Base-by-base conservation (phyloP, 768 basidiomycete species). In the Trametes punicea region DNA sequence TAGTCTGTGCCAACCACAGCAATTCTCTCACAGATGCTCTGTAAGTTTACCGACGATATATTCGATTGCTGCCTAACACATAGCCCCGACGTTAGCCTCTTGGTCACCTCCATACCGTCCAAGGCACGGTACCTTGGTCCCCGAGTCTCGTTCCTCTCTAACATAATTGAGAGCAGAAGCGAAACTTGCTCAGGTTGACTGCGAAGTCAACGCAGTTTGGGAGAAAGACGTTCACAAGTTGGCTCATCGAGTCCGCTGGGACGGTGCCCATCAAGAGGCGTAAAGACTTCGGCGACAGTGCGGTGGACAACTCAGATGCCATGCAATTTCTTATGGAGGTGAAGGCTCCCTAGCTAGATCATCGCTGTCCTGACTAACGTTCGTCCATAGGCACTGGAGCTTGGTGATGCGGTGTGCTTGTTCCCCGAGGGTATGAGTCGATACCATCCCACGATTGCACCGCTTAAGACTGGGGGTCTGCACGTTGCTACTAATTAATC, bases 191-290 rank as follows among this genome's bases (percentile, higher is more conserved):
- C 5, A 84, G 92, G 11, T 72, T 95, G 38, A 95, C 93, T 0
- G 93, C 93, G 10, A 95, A 95, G 67, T 81, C 90, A 36, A 90
- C 92, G 0, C 87, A 88, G 62, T 95, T 95, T 64, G 89, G 90
- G 2, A 84, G 79, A 39, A 80, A 69, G 61, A 94, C 90, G 2
- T 91, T 95, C 69, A 91, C 88, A 7, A 90, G 87, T 59, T 93
- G 93, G 92, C 78, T 95, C 18, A 91, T 95, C 46, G 90, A 93
- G 68, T 84, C 85, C 16, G 88, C 88, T 9, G 93, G 93, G 11
- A 93, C 93, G 1, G 80, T 95, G 2, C 93, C 93, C 1, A 81
- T 95, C 40, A 81, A 85, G 65, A 77, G 93, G 56, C 77, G 81
- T 49, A 91, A 87, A 61, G 93, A 95, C 65, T 80, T 77, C 62